A percentile compares a stretch with the other conserved stretches of the same genome.
These are phyloP conservation scores for Eimeria brunetti DNA, from an alignment of 169 alveolate species.

Conservation along the genomic window DNA sequence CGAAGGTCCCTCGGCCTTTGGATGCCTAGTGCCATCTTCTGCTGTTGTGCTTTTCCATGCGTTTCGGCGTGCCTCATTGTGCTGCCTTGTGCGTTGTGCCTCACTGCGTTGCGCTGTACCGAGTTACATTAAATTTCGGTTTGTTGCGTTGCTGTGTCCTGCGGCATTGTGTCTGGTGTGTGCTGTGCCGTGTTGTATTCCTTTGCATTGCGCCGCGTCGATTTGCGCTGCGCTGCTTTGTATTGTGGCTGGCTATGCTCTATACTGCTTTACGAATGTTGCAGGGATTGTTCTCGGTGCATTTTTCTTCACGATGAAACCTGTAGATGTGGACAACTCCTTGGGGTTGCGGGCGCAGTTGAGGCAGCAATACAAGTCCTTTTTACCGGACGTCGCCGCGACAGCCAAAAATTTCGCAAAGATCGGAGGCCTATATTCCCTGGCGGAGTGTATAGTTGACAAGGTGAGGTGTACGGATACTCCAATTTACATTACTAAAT, in stretches of 20 bases:
- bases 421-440: constrained; percentile 87
- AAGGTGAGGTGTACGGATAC: constrained; percentile 70
- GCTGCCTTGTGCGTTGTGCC: background rate
- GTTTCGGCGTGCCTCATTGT: background rate
- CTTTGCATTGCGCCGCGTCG: background rate
- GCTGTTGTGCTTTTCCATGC: background rate
- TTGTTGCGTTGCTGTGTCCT: background rate
- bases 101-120: background rate
- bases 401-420: constrained; percentile 83
- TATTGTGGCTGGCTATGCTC: too few species aligned
- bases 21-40: background rate
- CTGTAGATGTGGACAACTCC: constrained; percentile 82
- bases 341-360: constrained; percentile 80
- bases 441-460: constrained; percentile 86
- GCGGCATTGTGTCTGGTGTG: background rate
- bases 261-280: background rate
- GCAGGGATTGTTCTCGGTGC: constrained; percentile 82
- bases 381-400: constrained; percentile 74
- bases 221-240: background rate
- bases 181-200: background rate
- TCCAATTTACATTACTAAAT: background rate
- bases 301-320: constrained; percentile 83
- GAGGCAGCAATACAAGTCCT: constrained; percentile 78
- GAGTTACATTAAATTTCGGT: background rate
- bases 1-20: background rate